Conservation (phyloP, 2,329 filamentous ascomycete species). For the Pseudogymnoascus sp. region DNA sequence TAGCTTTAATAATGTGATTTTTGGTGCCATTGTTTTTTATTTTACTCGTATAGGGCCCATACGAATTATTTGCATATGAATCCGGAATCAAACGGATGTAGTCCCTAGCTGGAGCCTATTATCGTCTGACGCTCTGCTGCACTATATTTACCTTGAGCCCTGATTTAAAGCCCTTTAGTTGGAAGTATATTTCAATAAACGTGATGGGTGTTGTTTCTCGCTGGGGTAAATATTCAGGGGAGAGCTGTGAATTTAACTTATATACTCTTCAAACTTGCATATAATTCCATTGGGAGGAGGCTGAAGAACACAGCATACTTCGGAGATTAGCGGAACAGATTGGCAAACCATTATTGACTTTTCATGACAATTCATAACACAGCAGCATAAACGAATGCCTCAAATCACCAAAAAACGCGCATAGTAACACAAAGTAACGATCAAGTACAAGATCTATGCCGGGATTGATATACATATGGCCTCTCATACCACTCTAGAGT, state of each 20-base stretch:
- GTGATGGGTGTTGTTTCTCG: background rate
- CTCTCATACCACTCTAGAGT: conserved; percentile 10
- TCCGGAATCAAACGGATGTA: background rate
- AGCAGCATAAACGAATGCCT: background rate
- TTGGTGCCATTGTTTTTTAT: background rate
- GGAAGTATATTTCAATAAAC: background rate
- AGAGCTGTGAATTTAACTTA: background rate
- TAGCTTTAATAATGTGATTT: background rate
- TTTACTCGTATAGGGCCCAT: background rate
- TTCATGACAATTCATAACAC: background rate
- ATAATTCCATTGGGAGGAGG: background rate
- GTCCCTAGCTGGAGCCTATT: background rate
- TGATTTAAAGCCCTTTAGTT: background rate
- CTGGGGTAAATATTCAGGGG: background rate
- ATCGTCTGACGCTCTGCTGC: background rate
- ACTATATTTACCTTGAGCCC: background rate
- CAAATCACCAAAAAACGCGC: background rate
- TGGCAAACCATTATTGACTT: background rate
- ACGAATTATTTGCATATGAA: background rate
- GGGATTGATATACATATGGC: conserved; percentile 12
- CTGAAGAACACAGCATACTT: background rate
- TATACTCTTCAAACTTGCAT: background rate
- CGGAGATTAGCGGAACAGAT: background rate
- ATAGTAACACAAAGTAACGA: background rate
- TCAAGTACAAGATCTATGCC: conserved; percentile 9